A percentile compares a stretch with the other conserved stretches of the same genome.
Conservation (phyloP, 495 filamentous ascomycete genomes). For the Penicillium pulvis region DNA sequence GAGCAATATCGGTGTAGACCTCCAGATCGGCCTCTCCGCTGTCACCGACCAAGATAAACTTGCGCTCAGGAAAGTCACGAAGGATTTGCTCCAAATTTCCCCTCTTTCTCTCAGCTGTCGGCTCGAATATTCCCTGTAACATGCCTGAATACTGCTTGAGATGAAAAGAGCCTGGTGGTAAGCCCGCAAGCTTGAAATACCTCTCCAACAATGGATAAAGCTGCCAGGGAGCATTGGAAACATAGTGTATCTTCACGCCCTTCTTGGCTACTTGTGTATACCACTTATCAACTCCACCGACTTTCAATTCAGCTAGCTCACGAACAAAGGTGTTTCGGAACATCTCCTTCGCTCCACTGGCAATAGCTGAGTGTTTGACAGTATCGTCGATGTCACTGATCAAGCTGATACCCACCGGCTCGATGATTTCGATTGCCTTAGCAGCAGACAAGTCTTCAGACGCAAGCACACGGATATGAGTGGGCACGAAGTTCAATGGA, state of each 20-base stretch:
- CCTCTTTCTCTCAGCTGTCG: slow-evolving; percentile 92
- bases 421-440: slow-evolving; percentile 72
- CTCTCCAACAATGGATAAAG: slow-evolving; percentile 83
- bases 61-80: slow-evolving; percentile 84
- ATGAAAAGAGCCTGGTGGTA: slow-evolving; percentile 88
- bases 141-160: slow-evolving; percentile 94
- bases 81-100: slow-evolving; percentile 81
- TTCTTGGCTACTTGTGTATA: slow-evolving; percentile 72
- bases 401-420: slow-evolving; percentile 81
- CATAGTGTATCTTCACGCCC: slow-evolving; percentile 88
- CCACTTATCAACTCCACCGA: slow-evolving; percentile 89
- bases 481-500: slow-evolving; percentile 85
- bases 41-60: slow-evolving; percentile 90
- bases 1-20: slow-evolving; percentile 91
- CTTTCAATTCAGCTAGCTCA: slow-evolving; percentile 74
- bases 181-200: slow-evolving; percentile 76
- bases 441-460: slow-evolving; percentile 81
- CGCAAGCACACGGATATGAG: slow-evolving; percentile 82
- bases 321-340: slow-evolving; percentile 94
- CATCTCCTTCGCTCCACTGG: slow-evolving; percentile 83
- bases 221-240: slow-evolving; percentile 96
- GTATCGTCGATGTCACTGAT: slow-evolving; percentile 99
- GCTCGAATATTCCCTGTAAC: slow-evolving; percentile 97
- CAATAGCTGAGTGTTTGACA: slow-evolving; percentile 92
- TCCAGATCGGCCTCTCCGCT: slow-evolving; percentile 96